Evolutionary conservation across 2,329 filamentous ascomycete genomes (phyloP), one percentile per base, ranked within the genome.

Genomic region (Diaporthe australafricana): DNA sequence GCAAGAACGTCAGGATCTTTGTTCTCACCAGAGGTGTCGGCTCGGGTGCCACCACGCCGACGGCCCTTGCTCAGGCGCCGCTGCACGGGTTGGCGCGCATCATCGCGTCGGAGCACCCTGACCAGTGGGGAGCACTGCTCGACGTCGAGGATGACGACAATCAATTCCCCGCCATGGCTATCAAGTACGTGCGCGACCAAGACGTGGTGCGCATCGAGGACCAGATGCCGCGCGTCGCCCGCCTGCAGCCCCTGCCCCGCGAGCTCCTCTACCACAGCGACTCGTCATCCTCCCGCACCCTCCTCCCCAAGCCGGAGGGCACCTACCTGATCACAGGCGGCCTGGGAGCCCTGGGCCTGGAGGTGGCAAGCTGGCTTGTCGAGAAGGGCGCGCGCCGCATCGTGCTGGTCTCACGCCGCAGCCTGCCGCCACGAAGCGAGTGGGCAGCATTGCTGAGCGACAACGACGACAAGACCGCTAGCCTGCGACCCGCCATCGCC

Each of bases 321-420:
- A 73, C 77, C 5, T 78, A 77, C 55, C 35, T 79, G 3, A 74
- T 79, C 57, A 74, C 75, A 0, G 78, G 78, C 3, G 77, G 78
- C 0, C 53, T 77, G 4, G 77, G 77, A 4, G 78, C 76, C 2
- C 67, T 78, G 5, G 78, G 77, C 17, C 62, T 72, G 22, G 67
- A 68, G n/a, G 55, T 76, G 1, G 72, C 72, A 2, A 50, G 65
- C 6, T 76, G 74, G 75, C 65, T 77, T 68, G 75, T 56, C 8
- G 50, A 52, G n/a, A 48, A 52, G 16, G 75, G 75, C 0, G 75
- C 75, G 1, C 73, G 48, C 32, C 53, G 73, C 38, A 27, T 77
- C 3, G 50, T 77, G 17, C 40, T 77, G 1, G 35, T 77, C 8
- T 74, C 72, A 6, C 57, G 75, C 9, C 71, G 70, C 32, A 74